These are phyloP conservation scores for Exophiala oligosperma DNA, from an alignment of 2,329 filamentous ascomycete genomes.

Conservation along the genomic window DNA sequence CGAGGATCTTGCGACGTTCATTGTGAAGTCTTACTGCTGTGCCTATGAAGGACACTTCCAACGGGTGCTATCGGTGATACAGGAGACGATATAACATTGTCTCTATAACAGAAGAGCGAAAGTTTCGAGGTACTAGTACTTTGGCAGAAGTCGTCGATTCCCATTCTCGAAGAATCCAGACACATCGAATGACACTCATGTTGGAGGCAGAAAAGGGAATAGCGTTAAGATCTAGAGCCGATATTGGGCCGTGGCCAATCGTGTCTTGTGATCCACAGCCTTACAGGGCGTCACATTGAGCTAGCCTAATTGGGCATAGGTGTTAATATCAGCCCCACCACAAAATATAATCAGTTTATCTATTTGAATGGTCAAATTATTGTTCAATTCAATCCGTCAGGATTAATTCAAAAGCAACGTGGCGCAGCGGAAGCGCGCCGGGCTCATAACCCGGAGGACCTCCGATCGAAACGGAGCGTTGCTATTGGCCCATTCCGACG, in stretches of 20 bases:
- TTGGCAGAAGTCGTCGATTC: neutral
- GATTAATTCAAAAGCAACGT: constrained; percentile 36
- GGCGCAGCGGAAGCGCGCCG: constrained; percentile 49
- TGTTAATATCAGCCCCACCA: neutral
- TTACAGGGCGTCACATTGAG: neutral
- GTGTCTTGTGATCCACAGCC: neutral
- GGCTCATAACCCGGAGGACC: constrained; percentile 50
- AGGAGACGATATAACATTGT: constrained; percentile 1
- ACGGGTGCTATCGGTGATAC: constrained; percentile 23
- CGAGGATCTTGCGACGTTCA: constrained; percentile 25
- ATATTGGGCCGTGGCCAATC: neutral
- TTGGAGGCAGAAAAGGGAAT: neutral
- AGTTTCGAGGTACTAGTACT: neutral
- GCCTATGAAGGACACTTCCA: constrained; percentile 4
- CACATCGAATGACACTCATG: constrained; percentile 1
- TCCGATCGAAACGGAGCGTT: constrained; percentile 32
- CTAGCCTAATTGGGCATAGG: too few species aligned
- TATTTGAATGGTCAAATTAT: neutral
- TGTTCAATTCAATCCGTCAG: neutral
- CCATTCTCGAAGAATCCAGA: constrained; percentile 10
- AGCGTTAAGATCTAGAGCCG: neutral
- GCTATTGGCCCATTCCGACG: constrained; percentile 16
- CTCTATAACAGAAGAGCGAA: neutral
- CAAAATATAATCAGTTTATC: too few species aligned
- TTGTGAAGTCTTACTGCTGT: constrained; percentile 6